Evolutionary conservation across 257 asterid species (phyloP), one percentile per base, ranked within the genome.

Genomic region (Paraleonurus japonicus): DNA sequence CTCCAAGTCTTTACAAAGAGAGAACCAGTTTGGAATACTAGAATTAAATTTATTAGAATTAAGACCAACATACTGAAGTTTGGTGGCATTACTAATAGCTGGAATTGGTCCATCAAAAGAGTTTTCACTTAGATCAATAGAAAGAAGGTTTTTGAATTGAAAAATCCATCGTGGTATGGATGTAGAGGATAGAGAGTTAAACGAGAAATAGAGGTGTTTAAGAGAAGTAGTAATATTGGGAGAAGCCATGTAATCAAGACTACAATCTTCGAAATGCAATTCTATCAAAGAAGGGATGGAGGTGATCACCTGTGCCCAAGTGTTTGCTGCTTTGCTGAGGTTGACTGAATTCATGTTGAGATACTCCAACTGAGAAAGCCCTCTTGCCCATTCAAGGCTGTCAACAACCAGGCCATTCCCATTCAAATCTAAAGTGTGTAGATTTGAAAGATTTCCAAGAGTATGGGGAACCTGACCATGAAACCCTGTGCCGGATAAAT

Each of bases 121-220:
- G 61, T n/a, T n/a, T n/a, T n/a, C n/a, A n/a, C n/a, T n/a, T n/a
- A n/a, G n/a, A n/a, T n/a, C n/a, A n/a, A n/a, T n/a, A n/a, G n/a
- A n/a, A n/a, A n/a, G n/a, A 23, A 78, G 75, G 17, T 47, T 43
- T 13, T 0, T 39, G 20, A 78, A 72, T 45, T 26, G 70, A 26
- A 70, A 78, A 45, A 75, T 47, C 82, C 85, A 81, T 19, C 35
- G 62, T 3, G 71, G 80, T 22, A 71, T 0, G 15, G 12, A 16
- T 23, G 22, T 59, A 2, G 0, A 0, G 0, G 76, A 76, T 9
- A 76, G 35, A 1, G 71, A 19, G 1, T n/a, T n/a, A n/a, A n/a
- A n/a, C n/a, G n/a, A n/a, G n/a, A n/a, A n/a, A n/a, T n/a, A n/a
- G n/a, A 75, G 71, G 7, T 16, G 7, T 0, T 50, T 17, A 2